phyloP scores from a whole-genome alignment of 1,284 basidiomycete species.

The Sporisorium sorghi region DNA sequence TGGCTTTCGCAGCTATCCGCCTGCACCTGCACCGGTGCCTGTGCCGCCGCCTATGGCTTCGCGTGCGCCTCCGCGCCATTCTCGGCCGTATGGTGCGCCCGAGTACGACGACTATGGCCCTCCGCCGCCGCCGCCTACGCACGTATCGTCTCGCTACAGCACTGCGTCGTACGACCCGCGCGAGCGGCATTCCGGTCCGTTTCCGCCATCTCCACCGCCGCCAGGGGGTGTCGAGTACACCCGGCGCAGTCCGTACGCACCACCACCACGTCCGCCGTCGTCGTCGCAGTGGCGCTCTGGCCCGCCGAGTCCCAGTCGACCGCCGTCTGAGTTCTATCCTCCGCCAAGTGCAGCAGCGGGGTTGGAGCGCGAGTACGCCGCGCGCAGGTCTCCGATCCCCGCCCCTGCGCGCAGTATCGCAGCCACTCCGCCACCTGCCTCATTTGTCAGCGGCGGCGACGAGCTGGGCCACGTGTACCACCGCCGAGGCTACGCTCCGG shows the following conservation, averaged over 20 bases:
- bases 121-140: not conserved
- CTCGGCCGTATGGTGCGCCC: conserved; percentile 15
- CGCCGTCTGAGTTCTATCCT: conserved; percentile 13
- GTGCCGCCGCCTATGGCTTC: conserved; percentile 11
- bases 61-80: conserved; percentile 11
- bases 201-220: conserved; percentile 14
- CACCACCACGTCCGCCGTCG: conserved; percentile 4
- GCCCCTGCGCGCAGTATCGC: no score
- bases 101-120: conserved; percentile 24
- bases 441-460: conserved; percentile 9
- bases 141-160: not conserved
- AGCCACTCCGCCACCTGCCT: conserved; percentile 14
- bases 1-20: conserved; percentile 11
- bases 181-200: not conserved
- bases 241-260: not conserved
- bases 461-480: no score
- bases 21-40: conserved; percentile 5
- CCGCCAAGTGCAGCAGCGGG: no score
- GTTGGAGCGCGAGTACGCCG: no score
- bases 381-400: no score
- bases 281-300: conserved; percentile 22
- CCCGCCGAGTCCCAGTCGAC: conserved; percentile 21
- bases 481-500: conserved; percentile 5
- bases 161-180: conserved; percentile 22
- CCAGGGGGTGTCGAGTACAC: conserved; percentile 8